Base-by-base conservation (phyloP, 2,329 filamentous ascomycete species). In the Fusarium equiseti region DNA sequence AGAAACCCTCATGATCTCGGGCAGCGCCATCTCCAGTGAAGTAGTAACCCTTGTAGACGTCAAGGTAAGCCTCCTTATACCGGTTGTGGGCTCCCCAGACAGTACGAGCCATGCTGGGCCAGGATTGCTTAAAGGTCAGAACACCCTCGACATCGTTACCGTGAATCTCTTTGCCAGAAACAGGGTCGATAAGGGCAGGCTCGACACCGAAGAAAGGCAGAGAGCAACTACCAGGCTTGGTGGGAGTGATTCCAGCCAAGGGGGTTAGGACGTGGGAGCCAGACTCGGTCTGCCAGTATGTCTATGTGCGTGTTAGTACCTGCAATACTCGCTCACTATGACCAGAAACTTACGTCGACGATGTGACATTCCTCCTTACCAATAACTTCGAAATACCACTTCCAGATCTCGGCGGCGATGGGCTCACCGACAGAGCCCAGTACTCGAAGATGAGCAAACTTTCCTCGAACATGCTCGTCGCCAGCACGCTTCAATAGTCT, bases 261-360 rank as follows among this genome's bases (percentile, higher is more conserved):
- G 96, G 96, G 8, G 94, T 93, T 80, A 99, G 98, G 77, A 97
- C 94, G 82, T 99, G 91, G 70, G 93, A 98, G 60, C 96, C 96
- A 3, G 96, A 99, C 86, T 99, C 96, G 56, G 96, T 99, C 89
- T 99, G 96, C 96, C 96, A 99, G 88, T 99, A 99, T 57, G 96
- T 99, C 94, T 97, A 79, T 55, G 72, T 24, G 49, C 2, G 67
- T 58, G 75, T 75, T 59, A 76, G 63, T 35, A 56, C 51, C 13
- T 9, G 15, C 22, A 20, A 22, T 27, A 42, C n/a, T 26, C 35
- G 11, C 6, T 16, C n/a, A 55, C 11, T n/a, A n/a, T 11, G 10
- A 53, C 6, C 9, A 43, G 8, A 22, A 57, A 89, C 94, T 88
- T 85, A 97, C 94, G 81, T 99, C 96, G 59, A 98, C 91, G 80